Evolutionary conservation across 1,284 basidiomycete genomes (phyloP), one percentile per base, ranked within the genome.

Genomic region (Trametes sp.): DNA sequence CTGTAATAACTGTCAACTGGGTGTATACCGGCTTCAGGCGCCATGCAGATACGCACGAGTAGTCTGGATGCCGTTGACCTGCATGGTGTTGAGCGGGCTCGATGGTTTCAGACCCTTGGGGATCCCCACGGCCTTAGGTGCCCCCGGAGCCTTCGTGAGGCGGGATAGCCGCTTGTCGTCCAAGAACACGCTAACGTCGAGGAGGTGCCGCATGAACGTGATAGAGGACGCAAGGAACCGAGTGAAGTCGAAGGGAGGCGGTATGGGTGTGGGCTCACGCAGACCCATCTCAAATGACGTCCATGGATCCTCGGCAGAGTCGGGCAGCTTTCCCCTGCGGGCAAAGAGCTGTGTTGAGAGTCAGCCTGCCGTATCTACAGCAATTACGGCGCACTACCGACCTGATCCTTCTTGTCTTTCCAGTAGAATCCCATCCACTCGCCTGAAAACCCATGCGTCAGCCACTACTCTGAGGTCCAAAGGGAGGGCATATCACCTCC

Each of bases 371-470:
- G 11, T 4, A 24, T 35, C 16, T 8, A 21, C 7, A 42, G 24
- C 36, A 11, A 13, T 44, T n/a, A 19, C 1, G 2, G 42, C 26
- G 10, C 21, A 21, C 26, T 21, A 9, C 64, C 50, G 67, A 88
- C 89, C 78, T 91, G 89, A 72, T 97, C 94, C 72, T 92, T 93
- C 70, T 91, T 90, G 70, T 94, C 92, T 74, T 96, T 96, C 96
- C 96, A 99, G 75, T 98, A 94, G 76, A 99, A 98, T 2, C 92
- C 93, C 95, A 98, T 98, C 88, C 93, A 95, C 73, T 94, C 86
- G 54, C 85, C 88, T 91, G 57, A 24, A 19, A 0, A n/a, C 11
- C 4, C 54, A 44, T 33, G 42, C 16, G 51, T 7, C 16, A 53
- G 8, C 13, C 26, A 24, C n/a, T 14, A 23, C 8, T 2, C 13